Conservation (phyloP, 1,284 basidiomycete species). For the Termitomyces sp. region DNA sequence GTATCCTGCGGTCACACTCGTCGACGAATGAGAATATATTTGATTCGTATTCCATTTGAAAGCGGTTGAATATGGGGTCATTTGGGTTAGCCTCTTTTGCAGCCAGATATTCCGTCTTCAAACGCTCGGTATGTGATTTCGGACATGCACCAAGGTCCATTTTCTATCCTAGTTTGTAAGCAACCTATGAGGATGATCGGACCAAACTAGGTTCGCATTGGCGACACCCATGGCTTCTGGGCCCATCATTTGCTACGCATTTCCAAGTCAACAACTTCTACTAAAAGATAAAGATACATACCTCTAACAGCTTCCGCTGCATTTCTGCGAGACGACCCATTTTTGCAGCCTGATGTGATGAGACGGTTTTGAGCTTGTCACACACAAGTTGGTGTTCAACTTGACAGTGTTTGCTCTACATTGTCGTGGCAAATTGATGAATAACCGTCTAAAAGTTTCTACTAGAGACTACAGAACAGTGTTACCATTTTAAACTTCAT, state of each 20-base stretch:
- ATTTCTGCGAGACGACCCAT: slow-evolving; percentile 87
- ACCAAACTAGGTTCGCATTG: slow-evolving; percentile 90
- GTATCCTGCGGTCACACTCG: slow-evolving; percentile 96
- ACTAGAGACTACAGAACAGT: too few species aligned
- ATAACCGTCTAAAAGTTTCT: too few species aligned
- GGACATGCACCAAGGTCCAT: slow-evolving; percentile 99
- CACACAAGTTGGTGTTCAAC: too few species aligned
- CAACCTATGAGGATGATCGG: slow-evolving; percentile 41
- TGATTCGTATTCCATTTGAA: slow-evolving; percentile 92
- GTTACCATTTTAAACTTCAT: too few species aligned
- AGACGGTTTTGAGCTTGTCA: slow-evolving; percentile 4
- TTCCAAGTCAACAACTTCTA: slow-evolving; percentile 10
- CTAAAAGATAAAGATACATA: slow-evolving; percentile 29
- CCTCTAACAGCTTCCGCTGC: slow-evolving; percentile 91
- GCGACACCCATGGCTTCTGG: slow-evolving; percentile 96
- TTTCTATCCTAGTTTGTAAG: slow-evolving; percentile 60
- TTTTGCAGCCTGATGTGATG: slow-evolving; percentile 19
- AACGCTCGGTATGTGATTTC: slow-evolving; percentile 91
- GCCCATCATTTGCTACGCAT: slow-evolving; percentile 94
- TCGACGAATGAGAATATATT: slow-evolving; percentile 96
- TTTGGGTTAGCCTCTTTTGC: slow-evolving; percentile 70
- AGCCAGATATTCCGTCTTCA: slow-evolving; percentile 88
- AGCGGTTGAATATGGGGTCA: slow-evolving; percentile 77
- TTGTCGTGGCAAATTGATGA: slow-evolving; percentile 4
- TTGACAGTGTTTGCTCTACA: slow-evolving; percentile 12